A percentile compares a stretch with the other conserved stretches of the same genome.
Conservation (phyloP, 345 rosid species). For the Hibiscus mutabilis region DNA sequence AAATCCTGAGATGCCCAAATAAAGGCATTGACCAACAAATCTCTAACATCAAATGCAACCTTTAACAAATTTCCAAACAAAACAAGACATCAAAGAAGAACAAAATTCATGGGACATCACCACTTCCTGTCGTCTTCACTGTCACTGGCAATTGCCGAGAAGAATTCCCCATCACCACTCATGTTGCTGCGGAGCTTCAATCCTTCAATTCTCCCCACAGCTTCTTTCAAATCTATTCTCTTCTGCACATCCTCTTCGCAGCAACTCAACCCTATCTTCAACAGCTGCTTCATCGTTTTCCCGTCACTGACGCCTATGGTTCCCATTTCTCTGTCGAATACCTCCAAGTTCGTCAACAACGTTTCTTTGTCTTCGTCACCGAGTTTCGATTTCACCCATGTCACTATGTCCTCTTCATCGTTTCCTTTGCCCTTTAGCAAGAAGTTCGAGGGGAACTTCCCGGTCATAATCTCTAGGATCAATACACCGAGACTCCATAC, state of each 20-base stretch:
- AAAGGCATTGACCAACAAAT: too few species aligned
- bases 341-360: conserved; percentile 6
- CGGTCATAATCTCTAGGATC: conserved; percentile 71
- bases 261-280: conserved; percentile 63
- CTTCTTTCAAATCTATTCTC: conserved; percentile 71
- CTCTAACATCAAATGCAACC: too few species aligned
- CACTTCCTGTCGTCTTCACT: conserved; percentile 35
- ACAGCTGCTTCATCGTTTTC: conserved; percentile 42
- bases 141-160: conserved; percentile 33
- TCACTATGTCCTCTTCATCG: conserved; percentile 33
- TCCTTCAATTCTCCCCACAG: conserved; percentile 49
- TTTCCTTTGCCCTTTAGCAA: conserved; percentile 30
- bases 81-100: not conserved
- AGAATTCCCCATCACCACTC: conserved; percentile 40
- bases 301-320: conserved; percentile 22
- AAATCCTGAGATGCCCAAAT: too few species aligned
- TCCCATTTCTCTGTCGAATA: conserved; percentile 59
- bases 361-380: conserved; percentile 13
- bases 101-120: not conserved
- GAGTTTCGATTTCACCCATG: conserved; percentile 41
- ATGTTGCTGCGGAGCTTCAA: conserved; percentile 37
- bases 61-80: not conserved
- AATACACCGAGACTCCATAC: conserved; percentile 74
- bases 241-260: conserved; percentile 59
- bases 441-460: conserved; percentile 52